A percentile compares a stretch with the other conserved stretches of the same genome.
phyloP scores from a whole-genome alignment of 2,329 filamentous ascomycete species.

The Ilyonectria robusta region DNA sequence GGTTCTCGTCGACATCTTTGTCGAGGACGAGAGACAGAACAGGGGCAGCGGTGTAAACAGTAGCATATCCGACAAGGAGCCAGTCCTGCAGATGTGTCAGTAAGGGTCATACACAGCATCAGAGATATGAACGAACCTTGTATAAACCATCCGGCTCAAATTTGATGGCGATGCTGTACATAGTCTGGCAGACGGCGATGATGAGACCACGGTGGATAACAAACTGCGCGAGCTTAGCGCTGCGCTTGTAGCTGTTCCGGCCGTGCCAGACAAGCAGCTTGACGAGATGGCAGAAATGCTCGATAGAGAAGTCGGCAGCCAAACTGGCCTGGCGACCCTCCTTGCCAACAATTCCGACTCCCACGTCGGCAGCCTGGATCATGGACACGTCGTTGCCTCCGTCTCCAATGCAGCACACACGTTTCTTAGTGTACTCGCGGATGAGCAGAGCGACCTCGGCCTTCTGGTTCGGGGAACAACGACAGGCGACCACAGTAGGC shows the following conservation, averaged over 20 bases:
- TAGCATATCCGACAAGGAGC: conserved; percentile 97
- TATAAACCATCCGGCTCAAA: conserved; percentile 97
- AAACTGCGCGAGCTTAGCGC: conserved; percentile 95
- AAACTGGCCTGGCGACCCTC: conserved; percentile 95
- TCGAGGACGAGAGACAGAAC: conserved; percentile 96
- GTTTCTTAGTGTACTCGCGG: conserved; percentile 91
- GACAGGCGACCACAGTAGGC: conserved; percentile 94
- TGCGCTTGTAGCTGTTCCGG: conserved; percentile 96
- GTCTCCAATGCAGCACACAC: conserved; percentile 97
- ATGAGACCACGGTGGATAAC: conserved; percentile 98
- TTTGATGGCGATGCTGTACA: conserved; percentile 93
- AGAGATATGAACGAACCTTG: conserved; percentile 64
- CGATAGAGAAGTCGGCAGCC: conserved; percentile 96
- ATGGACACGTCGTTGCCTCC: conserved; percentile 99
- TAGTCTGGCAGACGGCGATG: conserved; percentile 95
- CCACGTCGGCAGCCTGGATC: conserved; percentile 98
- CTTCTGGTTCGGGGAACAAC: conserved; percentile 97
- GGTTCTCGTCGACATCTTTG: conserved; percentile 92
- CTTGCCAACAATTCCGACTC: conserved; percentile 98
- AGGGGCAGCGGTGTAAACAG: conserved; percentile 92
- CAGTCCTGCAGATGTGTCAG: conserved; percentile 74
- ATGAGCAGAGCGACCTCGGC: conserved; percentile 94
- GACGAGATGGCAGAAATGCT: conserved; percentile 93
- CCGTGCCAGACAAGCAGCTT: conserved; percentile 99
- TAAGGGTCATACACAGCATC: background rate